These are phyloP conservation scores for Tylopilus sp. DNA, from an alignment of 1,284 basidiomycete genomes.

Conservation along the genomic window DNA sequence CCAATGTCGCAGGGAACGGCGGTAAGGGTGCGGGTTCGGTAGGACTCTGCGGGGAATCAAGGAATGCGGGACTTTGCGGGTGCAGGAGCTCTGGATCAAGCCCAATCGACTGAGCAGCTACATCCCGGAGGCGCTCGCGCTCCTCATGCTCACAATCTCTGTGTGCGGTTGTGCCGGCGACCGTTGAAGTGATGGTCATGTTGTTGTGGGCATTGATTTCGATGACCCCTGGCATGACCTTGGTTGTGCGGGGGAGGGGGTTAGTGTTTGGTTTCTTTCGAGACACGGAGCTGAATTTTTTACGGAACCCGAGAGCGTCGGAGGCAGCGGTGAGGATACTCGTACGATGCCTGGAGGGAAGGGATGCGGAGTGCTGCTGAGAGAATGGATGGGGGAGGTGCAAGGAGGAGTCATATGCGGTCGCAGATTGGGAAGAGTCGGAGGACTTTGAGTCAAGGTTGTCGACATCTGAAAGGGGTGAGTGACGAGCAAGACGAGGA, in stretches of 20 bases:
- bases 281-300: constrained; percentile 41
- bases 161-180: constrained; percentile 17
- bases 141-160: constrained; percentile 64
- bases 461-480: constrained; percentile 17
- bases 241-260: constrained; percentile 23
- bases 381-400: neutral
- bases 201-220: constrained; percentile 55
- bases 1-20: constrained; percentile 54
- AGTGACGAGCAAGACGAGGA: constrained; percentile 3
- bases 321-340: constrained; percentile 57
- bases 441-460: constrained; percentile 11
- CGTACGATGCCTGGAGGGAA: constrained; percentile 34
- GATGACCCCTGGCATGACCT: constrained; percentile 63
- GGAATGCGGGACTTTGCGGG: constrained; percentile 9
- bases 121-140: constrained; percentile 64
- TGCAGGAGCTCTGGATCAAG: constrained; percentile 37
- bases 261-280: constrained; percentile 39
- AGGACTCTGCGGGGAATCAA: constrained; percentile 14
- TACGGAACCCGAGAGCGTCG: constrained; percentile 48
- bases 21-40: constrained; percentile 35
- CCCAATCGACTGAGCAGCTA: constrained; percentile 71
- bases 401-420: constrained; percentile 10
- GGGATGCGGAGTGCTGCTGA: constrained; percentile 7
- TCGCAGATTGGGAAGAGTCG: constrained; percentile 16
- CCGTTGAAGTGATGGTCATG: constrained; percentile 29